Conservation (phyloP, 306 rosid species). For the Crataegus laevigata region DNA sequence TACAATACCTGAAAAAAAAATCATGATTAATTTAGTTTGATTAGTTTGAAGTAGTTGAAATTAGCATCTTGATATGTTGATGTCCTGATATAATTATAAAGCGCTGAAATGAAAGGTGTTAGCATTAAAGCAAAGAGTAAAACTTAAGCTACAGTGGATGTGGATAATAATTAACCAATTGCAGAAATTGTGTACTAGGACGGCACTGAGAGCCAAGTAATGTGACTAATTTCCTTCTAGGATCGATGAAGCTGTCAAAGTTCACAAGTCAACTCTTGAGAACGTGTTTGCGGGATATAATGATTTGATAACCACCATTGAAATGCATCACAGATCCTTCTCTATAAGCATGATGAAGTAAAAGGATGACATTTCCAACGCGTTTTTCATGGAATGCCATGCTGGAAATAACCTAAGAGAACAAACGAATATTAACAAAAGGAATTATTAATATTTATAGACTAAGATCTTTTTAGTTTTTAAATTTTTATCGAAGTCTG, state of each 20-base stretch:
- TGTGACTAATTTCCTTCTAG: neutral
- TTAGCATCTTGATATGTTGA: neutral
- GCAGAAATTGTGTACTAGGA: neutral
- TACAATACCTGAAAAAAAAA: too few species aligned
- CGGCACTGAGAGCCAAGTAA: neutral
- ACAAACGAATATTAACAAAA: neutral
- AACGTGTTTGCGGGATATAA: neutral
- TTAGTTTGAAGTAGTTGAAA: neutral
- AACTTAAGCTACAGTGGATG: neutral
- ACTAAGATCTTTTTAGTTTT: too few species aligned
- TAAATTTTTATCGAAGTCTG: too few species aligned
- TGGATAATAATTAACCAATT: constrained; percentile 1
- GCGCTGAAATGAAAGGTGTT: neutral
- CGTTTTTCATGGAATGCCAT: neutral
- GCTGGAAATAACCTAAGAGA: neutral
- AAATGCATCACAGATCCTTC: neutral
- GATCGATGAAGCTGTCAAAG: constrained; percentile 5
- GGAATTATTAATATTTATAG: too few species aligned
- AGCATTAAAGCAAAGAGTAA: neutral
- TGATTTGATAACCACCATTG: constrained; percentile 1
- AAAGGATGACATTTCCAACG: neutral
- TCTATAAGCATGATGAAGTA: neutral
- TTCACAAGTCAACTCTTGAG: constrained; percentile 9
- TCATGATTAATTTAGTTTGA: too few species aligned
- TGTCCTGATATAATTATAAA: neutral